Evolutionary conservation across 306 rosid species (phyloP).

Genomic region (Cucumis melo): DNA sequence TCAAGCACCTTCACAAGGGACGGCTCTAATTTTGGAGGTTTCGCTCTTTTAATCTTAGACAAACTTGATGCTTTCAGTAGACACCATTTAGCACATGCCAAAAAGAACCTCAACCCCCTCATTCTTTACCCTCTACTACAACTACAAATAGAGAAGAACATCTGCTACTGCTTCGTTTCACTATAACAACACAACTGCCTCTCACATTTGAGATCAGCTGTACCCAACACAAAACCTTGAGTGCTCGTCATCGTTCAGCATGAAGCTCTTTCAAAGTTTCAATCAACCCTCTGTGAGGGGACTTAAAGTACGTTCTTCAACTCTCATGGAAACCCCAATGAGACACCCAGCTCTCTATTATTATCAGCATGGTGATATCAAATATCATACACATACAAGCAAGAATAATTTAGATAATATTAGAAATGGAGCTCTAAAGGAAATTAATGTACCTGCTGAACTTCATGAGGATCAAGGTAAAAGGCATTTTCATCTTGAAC

Average conservation of each 20-base stretch:
- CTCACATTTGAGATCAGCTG: background rate
- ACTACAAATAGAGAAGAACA: background rate
- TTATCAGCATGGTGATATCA: background rate
- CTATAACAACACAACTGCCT: background rate
- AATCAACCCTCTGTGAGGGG: background rate
- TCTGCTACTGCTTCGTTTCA: background rate
- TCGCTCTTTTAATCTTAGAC: background rate
- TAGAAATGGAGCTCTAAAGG: background rate
- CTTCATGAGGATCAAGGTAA: slow-evolving; percentile 95
- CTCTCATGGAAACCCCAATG: background rate
- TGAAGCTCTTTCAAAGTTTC: background rate
- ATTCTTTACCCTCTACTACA: background rate
- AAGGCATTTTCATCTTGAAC: slow-evolving; percentile 79
- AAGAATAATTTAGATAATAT: background rate
- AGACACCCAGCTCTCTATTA: background rate
- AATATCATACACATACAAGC: background rate
- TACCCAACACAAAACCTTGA: background rate
- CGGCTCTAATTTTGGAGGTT: background rate
- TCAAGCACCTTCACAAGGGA: background rate
- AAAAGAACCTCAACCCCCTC: background rate
- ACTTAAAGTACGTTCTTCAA: background rate
- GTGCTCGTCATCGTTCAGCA: background rate
- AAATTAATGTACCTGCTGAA: slow-evolving; percentile 44
- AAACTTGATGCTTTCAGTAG: background rate
- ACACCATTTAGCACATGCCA: background rate